Conservation (phyloP, 2,329 filamentous ascomycete species). For the Colletotrichum tropicicola region DNA sequence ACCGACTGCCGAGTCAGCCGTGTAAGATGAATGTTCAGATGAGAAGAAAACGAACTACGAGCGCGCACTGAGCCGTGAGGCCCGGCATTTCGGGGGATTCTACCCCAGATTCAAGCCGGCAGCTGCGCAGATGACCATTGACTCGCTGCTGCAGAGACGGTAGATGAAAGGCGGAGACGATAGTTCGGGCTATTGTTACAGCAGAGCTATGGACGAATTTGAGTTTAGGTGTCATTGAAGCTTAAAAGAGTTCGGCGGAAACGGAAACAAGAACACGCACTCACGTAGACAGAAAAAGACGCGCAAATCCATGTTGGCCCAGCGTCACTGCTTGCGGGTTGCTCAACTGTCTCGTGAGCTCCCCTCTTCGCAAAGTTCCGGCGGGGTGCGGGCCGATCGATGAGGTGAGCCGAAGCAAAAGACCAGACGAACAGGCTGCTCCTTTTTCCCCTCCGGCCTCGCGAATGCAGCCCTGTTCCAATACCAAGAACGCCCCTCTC, state of each 20-base stretch:
- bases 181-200: background rate
- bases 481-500: background rate
- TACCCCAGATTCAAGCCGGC: conserved; percentile 21
- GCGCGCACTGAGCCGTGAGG: background rate
- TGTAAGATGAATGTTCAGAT: background rate
- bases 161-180: conserved; percentile 17
- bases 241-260: background rate
- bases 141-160: conserved; percentile 10
- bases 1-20: background rate
- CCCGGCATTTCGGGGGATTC: conserved; percentile 13
- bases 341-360: no score
- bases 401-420: background rate
- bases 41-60: background rate
- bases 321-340: background rate
- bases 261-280: background rate
- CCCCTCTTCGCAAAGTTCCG: background rate
- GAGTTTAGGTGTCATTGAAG: background rate
- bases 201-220: background rate
- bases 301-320: background rate
- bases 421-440: background rate
- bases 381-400: background rate
- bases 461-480: background rate
- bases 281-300: background rate
- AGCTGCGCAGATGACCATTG: conserved; percentile 12
- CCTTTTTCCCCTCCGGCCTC: background rate